Evolutionary conservation across 352 stramenopile species (phyloP).

Genomic region (Globisporangium lucens): DNA sequence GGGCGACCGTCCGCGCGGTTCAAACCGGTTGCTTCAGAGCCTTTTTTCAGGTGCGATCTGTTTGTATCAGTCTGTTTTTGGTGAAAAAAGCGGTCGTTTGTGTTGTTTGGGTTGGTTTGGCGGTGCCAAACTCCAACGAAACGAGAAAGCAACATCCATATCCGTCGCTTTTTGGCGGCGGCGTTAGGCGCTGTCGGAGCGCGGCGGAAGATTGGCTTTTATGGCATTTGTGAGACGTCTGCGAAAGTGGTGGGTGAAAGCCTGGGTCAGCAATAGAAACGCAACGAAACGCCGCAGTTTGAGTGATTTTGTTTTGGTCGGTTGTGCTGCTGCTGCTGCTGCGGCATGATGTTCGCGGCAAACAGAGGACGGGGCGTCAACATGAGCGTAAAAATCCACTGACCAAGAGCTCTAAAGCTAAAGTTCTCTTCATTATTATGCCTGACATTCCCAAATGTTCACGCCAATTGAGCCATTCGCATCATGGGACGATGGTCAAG

Average conservation of each 20-base stretch:
- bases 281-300: not conserved
- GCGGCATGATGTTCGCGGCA: too few species aligned
- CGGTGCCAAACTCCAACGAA: not conserved
- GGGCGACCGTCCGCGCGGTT: not conserved
- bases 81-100: not conserved
- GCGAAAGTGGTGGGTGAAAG: not conserved
- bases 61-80: not conserved
- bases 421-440: too few species aligned
- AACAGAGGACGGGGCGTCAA: too few species aligned
- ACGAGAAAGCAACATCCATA: not conserved
- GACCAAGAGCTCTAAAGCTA: too few species aligned
- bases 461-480: too few species aligned
- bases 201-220: not conserved
- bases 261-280: not conserved
- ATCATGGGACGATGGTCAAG: too few species aligned
- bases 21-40: not conserved
- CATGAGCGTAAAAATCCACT: too few species aligned
- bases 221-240: not conserved
- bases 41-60: not conserved
- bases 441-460: too few species aligned
- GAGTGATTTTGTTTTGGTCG: not conserved
- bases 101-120: too few species aligned
- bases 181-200: not conserved
- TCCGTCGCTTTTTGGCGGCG: not conserved
- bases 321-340: too few species aligned